Evolutionary conservation across 805 yeast species (phyloP), one percentile per base, ranked within the genome.

Genomic region (Candida coleopterorum): DNA sequence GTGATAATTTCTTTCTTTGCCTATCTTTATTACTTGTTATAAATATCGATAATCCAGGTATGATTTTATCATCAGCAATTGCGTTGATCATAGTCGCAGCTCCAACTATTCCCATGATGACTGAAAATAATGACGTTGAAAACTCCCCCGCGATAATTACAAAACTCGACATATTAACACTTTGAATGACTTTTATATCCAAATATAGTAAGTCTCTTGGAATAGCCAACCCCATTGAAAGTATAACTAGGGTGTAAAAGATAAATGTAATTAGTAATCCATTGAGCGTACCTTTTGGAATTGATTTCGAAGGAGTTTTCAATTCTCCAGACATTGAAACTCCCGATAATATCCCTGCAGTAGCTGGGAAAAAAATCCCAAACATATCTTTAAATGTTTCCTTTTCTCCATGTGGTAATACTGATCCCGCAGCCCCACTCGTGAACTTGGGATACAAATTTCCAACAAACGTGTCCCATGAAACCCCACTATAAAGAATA

Each of bases 321-420:
- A 93, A 69, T 49, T 88, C 96, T 14, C 98, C 97, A 27, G 96
- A 87, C 99, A 93, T 93, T 17, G 95, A 85, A 2, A 98, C 97
- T 12, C 99, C 99, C 2, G 98, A 97, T 58, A 93, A 82, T 18
- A 93, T 89, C 40, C 99, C 99, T 6, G 97, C 96, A 0, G 98
- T 90, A 1, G 98, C 96, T 9, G 98, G 97, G 65, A 93, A 93
- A 56, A 93, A 87, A 30, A 93, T 85, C 3, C 97, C 97, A 72
- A 93, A 93, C 45, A 94, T 61, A 54, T 85, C 83, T 37, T 80
- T 77, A 52, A 90, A 87, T 1, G 81, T 86, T 55, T 90, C 97
- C 3, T 63, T 60, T 3, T 53, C 53, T 3, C 59, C 65, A 6
- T 59, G 53, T 11, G 72, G 77, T 30, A 49, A 57, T 20, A 80